Base-by-base conservation (phyloP, 2,329 filamentous ascomycete genomes). In the Aspergillus persii region DNA sequence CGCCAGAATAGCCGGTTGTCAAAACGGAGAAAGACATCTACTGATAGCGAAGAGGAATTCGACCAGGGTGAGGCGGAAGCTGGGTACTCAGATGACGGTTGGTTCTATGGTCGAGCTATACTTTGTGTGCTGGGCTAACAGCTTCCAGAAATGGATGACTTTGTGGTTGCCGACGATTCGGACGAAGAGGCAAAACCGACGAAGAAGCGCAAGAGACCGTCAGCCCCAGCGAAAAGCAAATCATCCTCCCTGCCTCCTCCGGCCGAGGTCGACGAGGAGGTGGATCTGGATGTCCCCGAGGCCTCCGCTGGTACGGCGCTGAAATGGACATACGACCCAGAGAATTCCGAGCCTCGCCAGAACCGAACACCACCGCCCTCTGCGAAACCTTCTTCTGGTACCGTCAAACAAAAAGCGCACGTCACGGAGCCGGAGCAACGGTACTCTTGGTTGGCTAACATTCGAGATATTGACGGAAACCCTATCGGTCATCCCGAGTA, bases 401-500 rank as follows among this genome's bases (percentile, higher is more conserved):
- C 75, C 31, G 72, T 70, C 49, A 84, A 84, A 63, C 74, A 78
- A 65, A 96, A 95, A 72, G 91, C 91, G 3, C 87, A 93, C 71
- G 87, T 86, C 31, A 89, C 85, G 41, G 92, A 96, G 50, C 92
- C 93, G 1, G 91, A 96, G 63, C 83, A 94, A 57, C 85, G 95
- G 61, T 96, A 99, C 70, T 78, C 90, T 11, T 99, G 95, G 95
- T 83, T 99, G 56, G 93, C 92, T 53, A 89, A 93, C 61, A 84
- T 95, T 59, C 81, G 84, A 66, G 95, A 99, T 74, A 91, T 92
- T 52, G 92, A 98, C 68, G 87, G 88, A 54, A 88, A 96, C 69
- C 84, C 88, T 0, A 85, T 86, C 0, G 88, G 85, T 8, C 87
- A 97, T 73, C 89, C 93, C 0, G 94, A 99, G 58, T 96, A 94